Evolutionary conservation across 2,329 filamentous ascomycete species (phyloP), one percentile per base, ranked within the genome.

Genomic region (Incumbomyces lentus): DNA sequence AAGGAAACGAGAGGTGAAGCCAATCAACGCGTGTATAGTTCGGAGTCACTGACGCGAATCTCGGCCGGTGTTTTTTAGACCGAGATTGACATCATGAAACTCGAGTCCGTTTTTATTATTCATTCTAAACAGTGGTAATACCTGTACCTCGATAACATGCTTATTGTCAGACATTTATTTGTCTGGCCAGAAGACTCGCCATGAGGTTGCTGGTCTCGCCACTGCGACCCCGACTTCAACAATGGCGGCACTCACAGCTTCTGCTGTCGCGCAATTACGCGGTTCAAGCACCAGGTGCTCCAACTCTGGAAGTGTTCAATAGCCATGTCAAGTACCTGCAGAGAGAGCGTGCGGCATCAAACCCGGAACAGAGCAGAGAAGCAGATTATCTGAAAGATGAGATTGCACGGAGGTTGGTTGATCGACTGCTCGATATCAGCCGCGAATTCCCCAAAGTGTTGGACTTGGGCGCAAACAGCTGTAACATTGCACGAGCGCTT

Each of bases 381-480:
- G 83, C 87, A 18, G 92, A 96, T 68, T 96, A 96, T 61, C 71
- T 98, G 47, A 88, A 89, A 62, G 88, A 96, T 61, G 90, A 96
- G 64, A 84, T 95, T 3, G 92, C 92, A 42, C 72, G 74, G 38
- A 78, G 92, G 41, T 70, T 98, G 19, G 86, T 85, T 58, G 90
- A 96, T 58, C 77, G 92, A 39, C 72, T 98, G 41, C 72, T 96
- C 55, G 89, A 96, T 62, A 93, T 98, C 70, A 95, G 94, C 59
- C 84, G 92, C 29, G 74, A 80, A 47, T 95, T 94, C 58, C 78
- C 84, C 37, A 75, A 79, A 54, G 87, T 88, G 18, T 83, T 98
- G 50, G 92, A 98, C 64, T 80, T 95, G 29, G 92, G 92, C 52
- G 90, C 92, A 52, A 95, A 96, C 64, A 86, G 90, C 51, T 95